Conservation (phyloP, 768 basidiomycete species). For the Boletus edulis region DNA sequence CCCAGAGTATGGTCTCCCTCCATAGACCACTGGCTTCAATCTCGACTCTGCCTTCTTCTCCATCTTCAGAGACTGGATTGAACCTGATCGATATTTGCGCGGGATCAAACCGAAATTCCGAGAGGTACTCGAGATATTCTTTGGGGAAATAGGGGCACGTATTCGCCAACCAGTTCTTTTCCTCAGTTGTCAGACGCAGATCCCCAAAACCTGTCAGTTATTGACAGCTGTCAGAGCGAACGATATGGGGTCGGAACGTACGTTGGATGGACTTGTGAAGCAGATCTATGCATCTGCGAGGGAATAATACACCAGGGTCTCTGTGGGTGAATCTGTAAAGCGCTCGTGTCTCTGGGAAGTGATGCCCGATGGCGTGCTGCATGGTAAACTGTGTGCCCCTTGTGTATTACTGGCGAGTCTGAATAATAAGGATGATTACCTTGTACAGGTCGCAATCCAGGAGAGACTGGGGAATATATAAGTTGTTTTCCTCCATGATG, state of each 20-base stretch:
- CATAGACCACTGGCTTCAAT: conserved; percentile 74
- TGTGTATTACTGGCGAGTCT: background rate
- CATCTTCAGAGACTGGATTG: conserved; percentile 51
- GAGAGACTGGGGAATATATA: conserved; percentile 46
- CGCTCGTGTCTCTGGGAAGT: conserved; percentile 70
- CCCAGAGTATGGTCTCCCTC: conserved; percentile 89
- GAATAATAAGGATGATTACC: conserved; percentile 36
- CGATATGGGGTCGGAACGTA: conserved; percentile 36
- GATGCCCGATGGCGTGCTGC: conserved; percentile 86
- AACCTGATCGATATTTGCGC: conserved; percentile 61
- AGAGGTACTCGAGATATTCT: conserved; percentile 76
- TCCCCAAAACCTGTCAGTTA: conserved; percentile 59
- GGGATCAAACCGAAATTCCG: conserved; percentile 66
- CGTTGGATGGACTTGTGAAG: conserved; percentile 54
- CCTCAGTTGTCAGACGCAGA: conserved; percentile 56
- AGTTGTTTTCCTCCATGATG: conserved; percentile 9
- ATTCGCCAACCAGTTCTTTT: conserved; percentile 62
- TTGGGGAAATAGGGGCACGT: conserved; percentile 73
- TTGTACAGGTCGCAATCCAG: conserved; percentile 97
- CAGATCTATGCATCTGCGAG: conserved; percentile 30
- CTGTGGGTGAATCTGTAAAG: conserved; percentile 84
- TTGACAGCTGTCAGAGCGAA: conserved; percentile 24
- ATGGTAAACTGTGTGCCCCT: conserved; percentile 67
- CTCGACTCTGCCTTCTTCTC: conserved; percentile 58
- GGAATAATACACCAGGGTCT: conserved; percentile 61